These are phyloP conservation scores for Monoraphidium neglectum DNA, from an alignment of 139 green algal species.

Conservation along the genomic window DNA sequence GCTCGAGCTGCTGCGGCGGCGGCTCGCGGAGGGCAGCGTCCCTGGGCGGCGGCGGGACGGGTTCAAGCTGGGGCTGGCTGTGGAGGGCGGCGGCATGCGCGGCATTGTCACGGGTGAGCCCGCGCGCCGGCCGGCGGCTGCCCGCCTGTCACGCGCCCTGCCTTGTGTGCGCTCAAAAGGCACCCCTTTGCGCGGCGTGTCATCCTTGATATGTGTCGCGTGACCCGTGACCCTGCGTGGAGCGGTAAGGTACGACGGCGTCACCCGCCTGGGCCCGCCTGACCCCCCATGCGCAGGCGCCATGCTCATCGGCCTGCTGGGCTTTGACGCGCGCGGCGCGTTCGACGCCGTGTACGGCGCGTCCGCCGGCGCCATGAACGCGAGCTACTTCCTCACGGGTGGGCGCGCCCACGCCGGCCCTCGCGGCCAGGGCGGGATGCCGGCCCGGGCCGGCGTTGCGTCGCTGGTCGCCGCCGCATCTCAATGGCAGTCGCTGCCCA, in stretches of 20 bases:
- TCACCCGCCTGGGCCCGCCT: too few relatives aligned
- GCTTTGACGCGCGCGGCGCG: conserved; percentile 60
- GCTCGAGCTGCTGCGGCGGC: conserved; percentile 56
- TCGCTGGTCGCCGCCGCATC: too few relatives aligned
- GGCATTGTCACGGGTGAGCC: conserved; percentile 52
- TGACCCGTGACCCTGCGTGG: too few relatives aligned
- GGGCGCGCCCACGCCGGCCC: conserved; percentile 40
- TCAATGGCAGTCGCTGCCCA: too few relatives aligned
- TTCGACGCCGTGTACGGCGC: conserved; percentile 91
- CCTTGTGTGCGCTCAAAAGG: too few relatives aligned
- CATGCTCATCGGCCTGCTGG: conserved; percentile 69
- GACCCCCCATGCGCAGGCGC: conserved; percentile 35
- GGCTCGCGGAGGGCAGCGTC: conserved; percentile 37
- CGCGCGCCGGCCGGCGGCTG: too few relatives aligned
- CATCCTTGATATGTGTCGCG: too few relatives aligned
- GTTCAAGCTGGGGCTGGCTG: conserved; percentile 80
- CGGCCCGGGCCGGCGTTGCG: too few relatives aligned
- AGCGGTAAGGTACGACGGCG: too few relatives aligned
- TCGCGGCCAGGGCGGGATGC: too few relatives aligned
- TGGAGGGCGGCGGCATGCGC: conserved; percentile 91
- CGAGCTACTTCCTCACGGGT: conserved; percentile 81
- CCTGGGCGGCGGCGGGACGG: conserved; percentile 58
- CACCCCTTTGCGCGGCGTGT: too few relatives aligned
- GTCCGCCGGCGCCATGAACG: conserved; percentile 85
- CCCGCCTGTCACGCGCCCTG: too few relatives aligned